Conservation (phyloP, 2,329 filamentous ascomycete species). For the Kalmusia sp. region DNA sequence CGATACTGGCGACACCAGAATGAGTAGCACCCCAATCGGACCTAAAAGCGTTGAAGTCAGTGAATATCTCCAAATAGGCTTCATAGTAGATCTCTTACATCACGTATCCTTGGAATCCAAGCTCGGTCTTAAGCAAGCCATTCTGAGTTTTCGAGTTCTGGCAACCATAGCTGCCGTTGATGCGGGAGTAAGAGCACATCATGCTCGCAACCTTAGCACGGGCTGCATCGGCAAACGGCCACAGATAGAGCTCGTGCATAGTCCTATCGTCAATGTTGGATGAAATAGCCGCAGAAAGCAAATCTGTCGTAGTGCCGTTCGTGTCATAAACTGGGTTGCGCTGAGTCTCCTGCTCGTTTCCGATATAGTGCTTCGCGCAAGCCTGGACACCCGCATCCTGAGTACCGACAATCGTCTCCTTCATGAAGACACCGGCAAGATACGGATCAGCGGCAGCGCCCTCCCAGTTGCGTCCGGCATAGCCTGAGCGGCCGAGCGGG, state of each 20-base stretch:
- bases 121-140: conserved; percentile 58
- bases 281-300: conserved; percentile 61
- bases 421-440: conserved; percentile 49
- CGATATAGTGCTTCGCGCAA: conserved; percentile 61
- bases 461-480: conserved; percentile 53
- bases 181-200: conserved; percentile 62
- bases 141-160: conserved; percentile 52
- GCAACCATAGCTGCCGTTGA: conserved; percentile 42
- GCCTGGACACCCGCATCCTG: conserved; percentile 52
- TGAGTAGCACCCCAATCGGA: conserved; percentile 56
- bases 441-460: conserved; percentile 51
- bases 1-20: conserved; percentile 51
- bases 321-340: conserved; percentile 31
- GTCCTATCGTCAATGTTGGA: conserved; percentile 70
- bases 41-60: conserved; percentile 40
- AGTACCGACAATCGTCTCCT: conserved; percentile 46
- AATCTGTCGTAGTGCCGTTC: conserved; percentile 42
- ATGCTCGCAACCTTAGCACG: conserved; percentile 63
- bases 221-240: conserved; percentile 66
- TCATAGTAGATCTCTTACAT: conserved; percentile 58
- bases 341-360: conserved; percentile 65
- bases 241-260: conserved; percentile 59
- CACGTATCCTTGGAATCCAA: conserved; percentile 58
- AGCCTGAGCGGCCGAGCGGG: conserved; percentile 49
- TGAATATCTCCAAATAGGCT: conserved; percentile 11